These are phyloP conservation scores for Aspergillus affinis DNA, from an alignment of 495 filamentous ascomycete species.

Conservation along the genomic window DNA sequence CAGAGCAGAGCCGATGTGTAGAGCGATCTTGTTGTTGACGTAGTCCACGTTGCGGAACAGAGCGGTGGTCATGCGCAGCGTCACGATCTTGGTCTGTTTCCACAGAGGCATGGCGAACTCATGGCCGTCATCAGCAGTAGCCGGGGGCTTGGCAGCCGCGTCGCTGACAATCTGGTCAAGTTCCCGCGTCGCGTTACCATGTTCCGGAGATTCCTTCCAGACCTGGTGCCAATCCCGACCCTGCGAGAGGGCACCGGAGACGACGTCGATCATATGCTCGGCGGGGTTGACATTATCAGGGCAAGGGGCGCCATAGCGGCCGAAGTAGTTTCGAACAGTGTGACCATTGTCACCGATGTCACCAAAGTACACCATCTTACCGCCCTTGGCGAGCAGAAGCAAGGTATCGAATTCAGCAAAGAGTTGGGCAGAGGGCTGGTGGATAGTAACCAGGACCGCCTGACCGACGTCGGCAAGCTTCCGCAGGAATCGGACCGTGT, in stretches of 20 bases:
- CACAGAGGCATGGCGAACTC: conserved; percentile 61
- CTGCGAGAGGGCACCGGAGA: conserved; percentile 43
- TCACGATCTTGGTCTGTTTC: conserved; percentile 56
- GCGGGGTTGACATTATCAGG: conserved; percentile 74
- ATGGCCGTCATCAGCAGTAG: conserved; percentile 34
- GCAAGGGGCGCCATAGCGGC: conserved; percentile 70
- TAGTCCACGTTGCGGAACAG: conserved; percentile 65
- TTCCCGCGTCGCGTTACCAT: conserved; percentile 42
- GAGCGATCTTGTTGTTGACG: conserved; percentile 59
- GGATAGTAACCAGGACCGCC: conserved; percentile 72
- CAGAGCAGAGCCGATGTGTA: conserved; percentile 39
- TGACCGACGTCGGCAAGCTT: conserved; percentile 68
- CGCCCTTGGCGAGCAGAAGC: conserved; percentile 65
- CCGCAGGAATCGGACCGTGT: conserved; percentile 62
- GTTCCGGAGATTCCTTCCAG: conserved; percentile 60
- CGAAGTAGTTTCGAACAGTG: conserved; percentile 69
- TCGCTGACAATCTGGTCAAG: conserved; percentile 56
- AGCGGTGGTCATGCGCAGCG: conserved; percentile 55
- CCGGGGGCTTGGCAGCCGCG: conserved; percentile 34
- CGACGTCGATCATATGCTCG: conserved; percentile 92
- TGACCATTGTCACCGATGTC: conserved; percentile 55
- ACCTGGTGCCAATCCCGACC: conserved; percentile 61
- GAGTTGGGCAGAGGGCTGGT: conserved; percentile 71
- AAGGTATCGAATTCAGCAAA: conserved; percentile 75
- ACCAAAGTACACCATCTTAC: conserved; percentile 73